Base-by-base conservation (phyloP, 352 stramenopile genomes). In the Pythium utonaiense region DNA sequence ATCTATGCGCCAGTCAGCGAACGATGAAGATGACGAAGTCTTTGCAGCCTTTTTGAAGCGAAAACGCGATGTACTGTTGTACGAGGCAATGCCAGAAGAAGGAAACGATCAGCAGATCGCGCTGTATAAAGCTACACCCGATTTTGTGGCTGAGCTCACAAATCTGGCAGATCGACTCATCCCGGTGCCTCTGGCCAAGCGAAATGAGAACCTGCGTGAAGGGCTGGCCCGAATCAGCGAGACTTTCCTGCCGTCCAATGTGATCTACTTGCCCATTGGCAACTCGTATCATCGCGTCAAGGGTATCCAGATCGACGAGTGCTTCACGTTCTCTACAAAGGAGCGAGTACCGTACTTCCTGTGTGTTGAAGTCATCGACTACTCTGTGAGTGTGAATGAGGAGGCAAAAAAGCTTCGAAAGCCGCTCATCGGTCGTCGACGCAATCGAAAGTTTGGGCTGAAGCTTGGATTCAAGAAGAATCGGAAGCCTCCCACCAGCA, bases 271-370 rank as follows among this genome's bases (percentile, higher is more conserved):
- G 13, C 82, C 85, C 3, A 78, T 94, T 12, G 85, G 85, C 1
- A 87, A 94, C 58, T 75, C 79, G 12, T 86, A 73, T 30, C 83
- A 92, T 49, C 82, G 85, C 21, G 77, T 94, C 10, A 91, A 91
- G 50, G 67, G 70, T 5, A 78, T 94, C 62, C 68, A 75, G 22
- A 70, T 86, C 0, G 79, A 92, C 19, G 85, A 94, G 58, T 89
- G 80, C 55, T 92, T 92, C 53, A 82, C 80, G 8, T 94, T 94
- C 40, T 92, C 82, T 0, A 94, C 85, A 0, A 92, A 92, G 33
- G 80, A 92, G 47, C 75, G 85, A n/a, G 85, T 92, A 34, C 85
- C 85, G 12, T 94, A 89, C 49, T 88, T 94, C 25, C 56, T 94
- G 16, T 90, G 83, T 49, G 74, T 94, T 1, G 85, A 94, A 44